Base-by-base conservation (phyloP, 2,329 filamentous ascomycete species). In the Pseudocercospora macadamiae region DNA sequence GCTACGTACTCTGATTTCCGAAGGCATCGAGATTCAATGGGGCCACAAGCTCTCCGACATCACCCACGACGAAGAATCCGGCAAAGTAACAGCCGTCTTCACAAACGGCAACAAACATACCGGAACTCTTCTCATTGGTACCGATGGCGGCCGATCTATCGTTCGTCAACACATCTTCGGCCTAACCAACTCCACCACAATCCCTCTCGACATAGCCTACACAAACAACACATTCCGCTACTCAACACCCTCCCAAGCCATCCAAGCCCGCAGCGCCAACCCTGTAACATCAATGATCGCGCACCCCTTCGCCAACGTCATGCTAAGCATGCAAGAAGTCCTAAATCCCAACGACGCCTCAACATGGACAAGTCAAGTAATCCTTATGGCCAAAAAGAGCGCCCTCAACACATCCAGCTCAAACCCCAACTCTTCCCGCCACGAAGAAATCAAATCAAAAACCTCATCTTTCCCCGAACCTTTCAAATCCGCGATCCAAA, bases 111-210 rank as follows among this genome's bases (percentile, higher is more conserved):
- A 52, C 2, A 44, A 52, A 14, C 51, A 55, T 23, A 66, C 34
- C 16, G 68, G 65, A 4, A 62, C 56, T 4, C 51, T 66, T 14
- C n/a, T 68, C 12, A 54, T 68, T 9, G 68, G 68, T 16, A 59
- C 55, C 30, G 68, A 70, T 55, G 68, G 66, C 2, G 48, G 62
- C 9, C 60, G 60, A 10, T 70, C 68, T 4, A 42, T 53, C 2
- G 64, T 70, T 2, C 62, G 68, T n/a, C 36, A 18, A 4, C 51
- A 62, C 4, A 53, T 66, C 6, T 47, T 69, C 9, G 60, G 54
- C 28, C 25, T 14, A 21, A n/a, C 25, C 6, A 18, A 30, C 45
- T n/a, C 45, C 16, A 18, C 25, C 1, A 30, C 23, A n/a, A 28
- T 12, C 14, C 45, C 37, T 12, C 7, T 30, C 16, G 60, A 54